phyloP scores from a whole-genome alignment of 192 early-diverging fungal genomes.

The Coemansia sp. region DNA sequence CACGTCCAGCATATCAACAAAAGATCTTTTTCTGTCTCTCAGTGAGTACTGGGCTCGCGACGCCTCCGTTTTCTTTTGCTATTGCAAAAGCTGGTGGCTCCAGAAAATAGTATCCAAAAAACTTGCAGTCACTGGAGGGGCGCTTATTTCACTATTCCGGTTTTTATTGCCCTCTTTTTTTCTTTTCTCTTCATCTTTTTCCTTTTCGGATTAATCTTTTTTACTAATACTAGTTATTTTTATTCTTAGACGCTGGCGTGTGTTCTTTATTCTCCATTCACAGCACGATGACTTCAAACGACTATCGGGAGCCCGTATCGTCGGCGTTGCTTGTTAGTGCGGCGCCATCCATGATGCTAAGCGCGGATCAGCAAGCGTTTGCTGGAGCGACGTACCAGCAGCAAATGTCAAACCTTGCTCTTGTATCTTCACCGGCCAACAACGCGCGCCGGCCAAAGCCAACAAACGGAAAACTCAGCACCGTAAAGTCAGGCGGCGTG shows the following conservation, averaged over 20 bases:
- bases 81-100: background rate
- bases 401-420: background rate
- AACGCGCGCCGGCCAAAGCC: too few species aligned
- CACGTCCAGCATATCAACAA: background rate
- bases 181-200: background rate
- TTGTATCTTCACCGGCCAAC: background rate
- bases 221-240: background rate
- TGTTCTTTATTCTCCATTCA: conserved; percentile 1
- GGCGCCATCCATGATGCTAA: background rate
- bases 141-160: too few species aligned
- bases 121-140: too few species aligned
- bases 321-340: background rate
- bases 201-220: background rate
- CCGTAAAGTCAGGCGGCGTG: conserved; percentile 10
- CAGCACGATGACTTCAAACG: background rate
- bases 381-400: background rate
- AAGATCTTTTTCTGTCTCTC: background rate
- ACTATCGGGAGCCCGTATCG: background rate
- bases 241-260: conserved; percentile 1
- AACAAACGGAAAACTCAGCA: too few species aligned
- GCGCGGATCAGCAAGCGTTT: background rate
- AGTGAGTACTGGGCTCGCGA: background rate
- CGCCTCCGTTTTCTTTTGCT: background rate
- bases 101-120: too few species aligned
- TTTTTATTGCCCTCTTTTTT: too few species aligned